Base-by-base conservation (phyloP, 495 filamentous ascomycete genomes). In the Sporormia fimetaria region DNA sequence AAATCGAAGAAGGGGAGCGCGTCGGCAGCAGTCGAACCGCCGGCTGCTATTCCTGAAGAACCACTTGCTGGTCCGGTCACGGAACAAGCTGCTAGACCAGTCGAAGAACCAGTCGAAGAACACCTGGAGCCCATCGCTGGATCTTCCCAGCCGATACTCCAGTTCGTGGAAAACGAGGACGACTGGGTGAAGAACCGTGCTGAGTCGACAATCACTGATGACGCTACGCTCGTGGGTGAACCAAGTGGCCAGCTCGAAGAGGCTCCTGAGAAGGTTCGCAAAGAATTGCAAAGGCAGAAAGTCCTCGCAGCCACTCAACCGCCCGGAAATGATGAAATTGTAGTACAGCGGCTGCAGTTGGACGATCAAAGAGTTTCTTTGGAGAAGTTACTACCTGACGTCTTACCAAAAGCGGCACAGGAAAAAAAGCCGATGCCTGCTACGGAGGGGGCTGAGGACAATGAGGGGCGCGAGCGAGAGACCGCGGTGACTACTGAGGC, bases 211-310 rank as follows among this genome's bases (percentile, higher is more conserved):
- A 34, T 44, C 27, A 49, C 46, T 2, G 46, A 49, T 29, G 46
- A 49, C 44, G 46, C 46, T 30, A 49, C 46, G n/a, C 40, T 49
- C 21, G 34, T 49, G 4, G 46, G 46, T 14, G 46, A 49, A n/a
- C 37, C 44, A 9, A 17, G 6, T 16, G 29, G 41, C 25, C 27
- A 39, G 17, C 21, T n/a, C 17, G 21, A 21, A 12, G 31, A 20
- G 16, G 32, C 39, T 11, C 33, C 46, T 21, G 34, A 49, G 34
- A 14, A 16, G 15, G 38, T 34, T 17, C 16, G 9, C 11, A 49
- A 49, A 18, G 46, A 43, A 17, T 34, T 44, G 11, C 31, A 40
- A 2, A 9, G 40, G 18, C 46, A 49, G 33, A 49, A 49, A 23
- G 25, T 49, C n/a, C 28, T 49, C 12, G 46, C 43, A 21, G 24